Base-by-base conservation (phyloP, 2,329 filamentous ascomycete species). In the Chrysoporthe puriensis region DNA sequence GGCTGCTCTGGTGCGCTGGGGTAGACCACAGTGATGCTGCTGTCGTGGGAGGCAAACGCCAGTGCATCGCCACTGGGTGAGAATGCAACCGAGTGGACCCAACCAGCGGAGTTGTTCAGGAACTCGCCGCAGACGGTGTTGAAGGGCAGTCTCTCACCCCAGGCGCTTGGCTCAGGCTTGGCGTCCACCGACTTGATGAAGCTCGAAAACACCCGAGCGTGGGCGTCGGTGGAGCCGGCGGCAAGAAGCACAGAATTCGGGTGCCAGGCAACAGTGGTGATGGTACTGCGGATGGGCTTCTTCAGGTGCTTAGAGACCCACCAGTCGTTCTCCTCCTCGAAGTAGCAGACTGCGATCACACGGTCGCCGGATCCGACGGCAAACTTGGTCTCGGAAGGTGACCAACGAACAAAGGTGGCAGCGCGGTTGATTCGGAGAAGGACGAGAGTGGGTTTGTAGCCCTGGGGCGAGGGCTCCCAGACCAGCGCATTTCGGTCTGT, bases 261-360 rank as follows among this genome's bases (percentile, higher is more conserved):
- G 80, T 99, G 96, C 96, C 96, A 99, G 67, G 91, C 90, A 57
- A 99, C 89, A 18, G 92, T 94, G 66, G 96, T 98, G 75, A 99
- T 95, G 67, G 96, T 99, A 78, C 94, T 97, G 73, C 95, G 92
- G 75, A 99, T 97, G 26, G 96, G 96, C 87, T 98, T 99, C 88
- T 98, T 98, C 77, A 99, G 83, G 81, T 99, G 96, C 86, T 99
- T 99, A 48, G 94, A 97, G 54, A 99, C 95, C 96, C 96, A 99
- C 96, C 96, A 99, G 84, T 99, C 94, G 81, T 99, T 97, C 81
- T 99, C 96, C 79, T 97, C 93, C 77, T 99, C 96, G 74, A 99
- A 99, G 84, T 98, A 98, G 85, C 96, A 99, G 73, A 98, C 88
- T 52, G 96, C 94, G 75, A 99, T 97, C 72, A 97, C 91, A 71